Base-by-base conservation (phyloP, 2,329 filamentous ascomycete genomes). In the Lecanosticta acicola region DNA sequence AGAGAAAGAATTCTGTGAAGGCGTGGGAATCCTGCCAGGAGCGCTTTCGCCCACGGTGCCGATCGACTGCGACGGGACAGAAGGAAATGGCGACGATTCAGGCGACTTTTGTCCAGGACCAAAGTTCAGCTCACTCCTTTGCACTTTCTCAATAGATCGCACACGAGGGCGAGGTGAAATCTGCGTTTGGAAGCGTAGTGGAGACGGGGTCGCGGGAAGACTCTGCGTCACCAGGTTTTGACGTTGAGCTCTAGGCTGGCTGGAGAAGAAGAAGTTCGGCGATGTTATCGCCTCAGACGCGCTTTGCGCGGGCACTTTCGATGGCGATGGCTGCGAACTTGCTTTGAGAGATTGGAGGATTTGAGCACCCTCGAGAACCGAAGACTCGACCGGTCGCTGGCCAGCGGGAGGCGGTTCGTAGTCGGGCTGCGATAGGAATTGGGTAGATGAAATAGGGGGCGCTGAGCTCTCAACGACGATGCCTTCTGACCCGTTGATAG, bases 1-100 rank as follows among this genome's bases (percentile, higher is more conserved):
- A n/a, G n/a, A n/a, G n/a, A n/a, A 29, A 29, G 24, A 5, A 20
- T 13, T 21, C 33, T 33, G 38, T 5, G 44, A 43, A 14, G 51
- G 42, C 13, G 49, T 48, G 21, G 41, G 35, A 18, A 37, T 9
- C 4, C 14, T 16, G 10, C 14, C 35, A 16, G 35, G 35, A 17
- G 35, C 35, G 37, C 60, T 63, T 29, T 55, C 56, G 5, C 61
- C 61, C 32, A 63, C 20, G 3, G 46, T 48, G 5, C 49, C 45
- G 7, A 57, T 42, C 9, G 50, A 45, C 8, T 56, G 46, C 0
- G 50, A 46, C 9, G 62, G 59, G 3, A 60, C 14, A 2, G 59
- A 51, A 29, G 54, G 51, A 2, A 62, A 43, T 11, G 57, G 46
- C 20, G 51, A 61, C 4, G 40, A 43, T 2, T 24, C 18, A 3